Conservation (phyloP, 768 basidiomycete species). For the Trametes gibbosa region DNA sequence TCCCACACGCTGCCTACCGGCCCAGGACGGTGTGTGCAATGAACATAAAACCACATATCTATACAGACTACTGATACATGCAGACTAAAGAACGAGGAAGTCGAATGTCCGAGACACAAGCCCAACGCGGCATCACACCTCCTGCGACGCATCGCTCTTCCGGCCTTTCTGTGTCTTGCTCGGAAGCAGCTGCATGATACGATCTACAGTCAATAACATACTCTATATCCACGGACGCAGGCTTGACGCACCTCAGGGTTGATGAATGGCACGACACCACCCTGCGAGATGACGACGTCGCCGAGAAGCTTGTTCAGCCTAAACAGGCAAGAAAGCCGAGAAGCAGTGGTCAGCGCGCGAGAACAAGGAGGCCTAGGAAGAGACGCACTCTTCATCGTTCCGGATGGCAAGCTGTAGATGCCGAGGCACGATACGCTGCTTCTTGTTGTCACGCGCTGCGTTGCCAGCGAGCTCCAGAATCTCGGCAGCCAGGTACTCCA, state of each 20-base stretch:
- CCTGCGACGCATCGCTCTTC: constrained; percentile 32
- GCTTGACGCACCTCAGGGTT: constrained; percentile 45
- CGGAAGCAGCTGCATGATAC: constrained; percentile 35
- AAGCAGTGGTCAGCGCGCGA: background rate
- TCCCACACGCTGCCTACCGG: no score
- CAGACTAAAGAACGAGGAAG: background rate
- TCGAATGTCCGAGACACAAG: background rate
- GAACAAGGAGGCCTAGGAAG: background rate
- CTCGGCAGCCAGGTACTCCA: constrained; percentile 91
- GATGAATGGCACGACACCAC: constrained; percentile 89
- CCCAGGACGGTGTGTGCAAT: no score
- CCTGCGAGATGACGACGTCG: constrained; percentile 90
- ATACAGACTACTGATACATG: constrained; percentile 11
- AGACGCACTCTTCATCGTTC: constrained; percentile 81
- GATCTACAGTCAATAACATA: background rate
- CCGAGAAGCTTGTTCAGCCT: constrained; percentile 72
- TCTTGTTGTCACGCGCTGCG: constrained; percentile 88
- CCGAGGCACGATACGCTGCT: constrained; percentile 93
- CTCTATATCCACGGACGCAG: background rate
- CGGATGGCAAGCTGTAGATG: constrained; percentile 94
- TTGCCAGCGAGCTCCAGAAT: constrained; percentile 93
- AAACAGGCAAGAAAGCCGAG: background rate
- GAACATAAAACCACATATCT: background rate
- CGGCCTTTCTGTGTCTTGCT: constrained; percentile 52
- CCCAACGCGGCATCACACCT: background rate